Conservation (phyloP, 2,329 filamentous ascomycete genomes). For the Penicillium sp. region DNA sequence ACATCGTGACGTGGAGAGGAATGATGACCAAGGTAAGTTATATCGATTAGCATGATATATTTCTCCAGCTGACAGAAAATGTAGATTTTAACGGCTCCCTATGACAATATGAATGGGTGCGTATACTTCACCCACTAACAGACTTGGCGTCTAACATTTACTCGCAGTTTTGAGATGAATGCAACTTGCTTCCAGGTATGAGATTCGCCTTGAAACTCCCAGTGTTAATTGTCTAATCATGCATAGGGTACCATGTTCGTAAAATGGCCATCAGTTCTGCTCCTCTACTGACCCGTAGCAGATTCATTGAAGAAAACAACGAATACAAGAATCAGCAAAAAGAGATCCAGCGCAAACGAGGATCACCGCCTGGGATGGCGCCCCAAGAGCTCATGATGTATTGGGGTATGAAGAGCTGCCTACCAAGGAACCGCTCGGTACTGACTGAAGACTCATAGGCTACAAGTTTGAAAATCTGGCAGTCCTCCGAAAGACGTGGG, state of each 20-base stretch:
- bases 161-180: conserved; percentile 85
- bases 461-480: conserved; percentile 95
- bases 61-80: neutral
- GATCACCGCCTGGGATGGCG: conserved; percentile 54
- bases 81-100: conserved; percentile 83
- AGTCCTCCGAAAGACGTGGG: conserved; percentile 75
- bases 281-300: conserved; percentile 40
- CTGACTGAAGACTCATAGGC: conserved; percentile 52
- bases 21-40: conserved; percentile 91
- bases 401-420: conserved; percentile 65
- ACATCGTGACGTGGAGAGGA: conserved; percentile 90
- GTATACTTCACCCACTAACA: conserved; percentile 22
- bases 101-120: conserved; percentile 77
- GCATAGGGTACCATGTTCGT: conserved; percentile 58
- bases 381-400: conserved; percentile 84
- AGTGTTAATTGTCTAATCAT: conserved; percentile 20
- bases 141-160: conserved; percentile 4
- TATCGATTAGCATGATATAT: neutral
- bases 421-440: neutral
- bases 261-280: neutral
- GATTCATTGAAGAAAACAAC: conserved; percentile 92
- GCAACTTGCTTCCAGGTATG: conserved; percentile 83
- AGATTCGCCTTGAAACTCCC: conserved; percentile 1
- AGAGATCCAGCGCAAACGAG: conserved; percentile 56
- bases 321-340: conserved; percentile 67